Evolutionary conservation across 2,329 filamentous ascomycete species (phyloP).

Genomic region (Alternaria metachromatica): DNA sequence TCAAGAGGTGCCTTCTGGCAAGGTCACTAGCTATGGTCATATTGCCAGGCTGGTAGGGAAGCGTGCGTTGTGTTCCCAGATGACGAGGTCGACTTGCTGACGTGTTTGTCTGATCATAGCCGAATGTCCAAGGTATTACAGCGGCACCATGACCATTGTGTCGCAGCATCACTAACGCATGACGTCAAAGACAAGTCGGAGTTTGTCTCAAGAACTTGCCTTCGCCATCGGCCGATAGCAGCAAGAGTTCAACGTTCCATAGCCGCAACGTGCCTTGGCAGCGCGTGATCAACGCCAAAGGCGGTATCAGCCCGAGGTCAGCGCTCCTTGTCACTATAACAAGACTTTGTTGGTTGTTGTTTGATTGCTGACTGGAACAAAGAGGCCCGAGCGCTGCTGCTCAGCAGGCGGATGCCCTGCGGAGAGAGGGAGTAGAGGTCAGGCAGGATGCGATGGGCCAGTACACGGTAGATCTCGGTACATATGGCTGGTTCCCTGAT

Average conservation of each 20-base stretch:
- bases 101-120: constrained; percentile 41
- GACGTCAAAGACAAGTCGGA: constrained; percentile 74
- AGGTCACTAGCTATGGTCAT: constrained; percentile 87
- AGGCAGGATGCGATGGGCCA: constrained; percentile 55
- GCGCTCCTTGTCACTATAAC: constrained; percentile 27
- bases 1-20: constrained; percentile 82
- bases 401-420: constrained; percentile 55
- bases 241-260: constrained; percentile 65
- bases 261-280: constrained; percentile 89
- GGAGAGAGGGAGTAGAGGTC: constrained; percentile 57
- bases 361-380: constrained; percentile 31
- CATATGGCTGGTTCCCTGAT: constrained; percentile 61
- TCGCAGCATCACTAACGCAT: constrained; percentile 46
- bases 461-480: constrained; percentile 53
- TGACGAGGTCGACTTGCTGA: constrained; percentile 29
- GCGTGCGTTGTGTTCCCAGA: constrained; percentile 59
- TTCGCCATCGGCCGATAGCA: constrained; percentile 50
- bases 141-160: constrained; percentile 18
- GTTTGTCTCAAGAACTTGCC: constrained; percentile 88
- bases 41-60: constrained; percentile 76
- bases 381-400: constrained; percentile 55
- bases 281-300: constrained; percentile 86
- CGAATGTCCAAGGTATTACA: constrained; percentile 54
- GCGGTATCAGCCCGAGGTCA: constrained; percentile 83
- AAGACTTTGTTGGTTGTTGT: constrained; percentile 18